Base-by-base conservation (phyloP, 2,329 filamentous ascomycete species). In the Cladophialophora chaetospira region DNA sequence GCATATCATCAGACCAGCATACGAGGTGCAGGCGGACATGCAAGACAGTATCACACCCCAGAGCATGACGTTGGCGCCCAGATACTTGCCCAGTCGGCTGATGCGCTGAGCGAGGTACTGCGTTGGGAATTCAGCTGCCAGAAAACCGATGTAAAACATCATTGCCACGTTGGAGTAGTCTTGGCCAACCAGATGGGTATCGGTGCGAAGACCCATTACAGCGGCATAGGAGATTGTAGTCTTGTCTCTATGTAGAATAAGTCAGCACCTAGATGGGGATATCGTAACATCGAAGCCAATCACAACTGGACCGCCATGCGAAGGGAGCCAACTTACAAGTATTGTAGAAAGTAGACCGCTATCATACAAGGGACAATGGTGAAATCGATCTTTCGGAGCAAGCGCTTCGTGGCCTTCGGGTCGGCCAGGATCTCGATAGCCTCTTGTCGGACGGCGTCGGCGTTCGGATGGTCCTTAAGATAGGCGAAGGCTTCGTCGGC, bases 151-250 rank as follows among this genome's bases (percentile, higher is more conserved):
- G 59, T 82, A 83, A 65, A 83, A 83, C 4, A 83, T 77, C 19
- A 74, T 79, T 1, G 79, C 77, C 15, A 82, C 73, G 79, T 80
- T 82, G 44, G 73, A 75, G 58, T 83, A 84, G 49, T 82, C 69
- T 1, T 71, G 70, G 10, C 71, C 66, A 1, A 68, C 74, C 61
- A 82, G 81, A 17, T 74, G 69, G 0, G 80, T 81, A 17, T 75
- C 74, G 10, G 70, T 68, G 58, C 82, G 78, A 0, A 84, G 70
- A 43, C 83, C 82, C 57, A 83, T 83, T 0, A 84, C 79, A 53
- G 81, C 82, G 13, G 83, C 82, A 66, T 88, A 88, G 78, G 53
- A 57, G 21, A 65, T 57, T 25, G 63, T 65, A 10, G 65, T 67
- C 53, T 67, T 67, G 52, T 67, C 65, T 29, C 42, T 44, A 13